Conservation (phyloP, 1,284 basidiomycete genomes). For the Ganoderma resinaceum region DNA sequence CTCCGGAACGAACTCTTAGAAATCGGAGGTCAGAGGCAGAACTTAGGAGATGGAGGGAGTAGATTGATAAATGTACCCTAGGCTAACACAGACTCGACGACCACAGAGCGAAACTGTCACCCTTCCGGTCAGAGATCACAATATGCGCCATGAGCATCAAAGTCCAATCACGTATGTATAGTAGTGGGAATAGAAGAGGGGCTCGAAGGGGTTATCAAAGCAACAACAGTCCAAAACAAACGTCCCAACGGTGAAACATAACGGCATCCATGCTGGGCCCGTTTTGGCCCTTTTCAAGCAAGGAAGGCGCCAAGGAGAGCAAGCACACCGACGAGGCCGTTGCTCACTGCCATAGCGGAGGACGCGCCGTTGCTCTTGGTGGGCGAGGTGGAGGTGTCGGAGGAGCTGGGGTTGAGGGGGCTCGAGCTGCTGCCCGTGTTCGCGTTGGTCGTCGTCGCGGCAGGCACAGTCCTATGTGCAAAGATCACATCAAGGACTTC, state of each 20-base stretch:
- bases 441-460: conserved; percentile 11
- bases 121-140: background rate
- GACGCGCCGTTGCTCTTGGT: conserved; percentile 34
- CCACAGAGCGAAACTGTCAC: background rate
- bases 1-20: background rate
- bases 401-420: conserved; percentile 31
- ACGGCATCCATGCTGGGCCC: background rate
- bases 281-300: conserved; percentile 29
- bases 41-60: background rate
- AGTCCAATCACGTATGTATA: background rate
- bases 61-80: conserved; percentile 3
- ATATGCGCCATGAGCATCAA: background rate
- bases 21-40: background rate
- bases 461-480: conserved; percentile 14
- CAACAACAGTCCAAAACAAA: background rate
- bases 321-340: conserved; percentile 37
- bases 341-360: conserved; percentile 32
- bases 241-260: background rate
- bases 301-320: conserved; percentile 40
- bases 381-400: conserved; percentile 33
- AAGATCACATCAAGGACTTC: background rate
- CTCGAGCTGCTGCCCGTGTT: conserved; percentile 19
- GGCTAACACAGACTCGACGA: background rate
- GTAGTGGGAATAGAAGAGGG: background rate
- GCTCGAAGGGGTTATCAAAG: background rate